Percentiles rank a stretch among this genome's conserved stretches.
Conservation (phyloP, 2,329 filamentous ascomycete genomes). For the Alternaria rosae region DNA sequence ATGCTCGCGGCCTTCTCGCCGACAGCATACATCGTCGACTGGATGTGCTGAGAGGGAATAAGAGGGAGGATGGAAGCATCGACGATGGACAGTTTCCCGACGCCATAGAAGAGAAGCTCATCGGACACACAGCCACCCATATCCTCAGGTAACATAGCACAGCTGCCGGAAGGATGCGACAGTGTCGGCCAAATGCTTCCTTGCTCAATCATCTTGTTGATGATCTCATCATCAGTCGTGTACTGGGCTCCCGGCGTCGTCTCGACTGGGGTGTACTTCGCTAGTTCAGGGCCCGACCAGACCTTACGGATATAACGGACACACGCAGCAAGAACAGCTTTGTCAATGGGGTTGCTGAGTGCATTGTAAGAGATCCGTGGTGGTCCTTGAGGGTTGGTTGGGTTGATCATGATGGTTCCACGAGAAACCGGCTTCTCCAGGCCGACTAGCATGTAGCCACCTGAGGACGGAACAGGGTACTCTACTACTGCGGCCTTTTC, state of each 20-base stretch:
- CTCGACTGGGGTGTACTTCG: slow-evolving; percentile 30
- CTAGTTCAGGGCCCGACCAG: slow-evolving; percentile 37
- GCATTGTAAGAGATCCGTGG: slow-evolving; percentile 39
- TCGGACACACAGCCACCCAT: slow-evolving; percentile 39
- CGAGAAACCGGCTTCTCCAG: slow-evolving; percentile 52
- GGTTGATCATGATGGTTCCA: slow-evolving; percentile 42
- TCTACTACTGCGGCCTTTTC: slow-evolving; percentile 37
- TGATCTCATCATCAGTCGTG: slow-evolving; percentile 36
- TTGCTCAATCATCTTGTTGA: slow-evolving; percentile 25
- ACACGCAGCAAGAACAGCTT: slow-evolving; percentile 42
- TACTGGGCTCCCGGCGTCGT: slow-evolving; percentile 37
- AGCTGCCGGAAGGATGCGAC: slow-evolving; percentile 37
- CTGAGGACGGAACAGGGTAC: slow-evolving; percentile 46
- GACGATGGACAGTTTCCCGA: slow-evolving; percentile 36
- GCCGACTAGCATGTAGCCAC: slow-evolving; percentile 30
- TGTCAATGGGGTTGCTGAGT: slow-evolving; percentile 41
- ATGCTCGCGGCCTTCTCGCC: slow-evolving; percentile 46
- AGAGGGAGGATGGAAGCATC: slow-evolving; percentile 46
- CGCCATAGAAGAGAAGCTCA: slow-evolving; percentile 41
- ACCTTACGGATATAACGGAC: slow-evolving; percentile 46
- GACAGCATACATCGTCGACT: slow-evolving; percentile 44
- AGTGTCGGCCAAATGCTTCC: slow-evolving; percentile 32
- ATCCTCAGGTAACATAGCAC: slow-evolving; percentile 45
- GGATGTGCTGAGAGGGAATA: slow-evolving; percentile 42
- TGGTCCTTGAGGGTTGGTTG: slow-evolving; percentile 35